Evolutionary conservation across 2,329 filamentous ascomycete genomes (phyloP), one percentile per base, ranked within the genome.

Genomic region (Huntiella moniliformis): DNA sequence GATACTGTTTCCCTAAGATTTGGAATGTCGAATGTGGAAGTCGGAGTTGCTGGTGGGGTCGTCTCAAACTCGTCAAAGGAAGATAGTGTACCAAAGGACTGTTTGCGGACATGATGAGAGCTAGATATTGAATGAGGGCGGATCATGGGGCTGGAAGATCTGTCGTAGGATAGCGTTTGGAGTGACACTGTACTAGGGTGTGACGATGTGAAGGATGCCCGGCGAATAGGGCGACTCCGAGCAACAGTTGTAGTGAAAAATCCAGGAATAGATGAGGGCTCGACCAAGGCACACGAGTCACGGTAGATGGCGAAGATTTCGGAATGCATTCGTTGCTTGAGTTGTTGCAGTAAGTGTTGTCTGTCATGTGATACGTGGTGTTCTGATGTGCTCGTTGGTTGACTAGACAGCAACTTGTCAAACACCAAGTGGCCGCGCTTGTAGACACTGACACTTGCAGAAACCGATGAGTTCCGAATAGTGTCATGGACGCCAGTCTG

Each of bases 371-470:
- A 28, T 41, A 35, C 15, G 35, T 31, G 54, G 10, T 57, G 55
- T 3, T 56, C 42, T 49, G 59, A 62, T 12, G 52, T 48, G 40
- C 61, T 61, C 39, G 53, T 55, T 16, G 52, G 55, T 56, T 34
- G 62, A 60, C 5, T 52, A 52, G n/a, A 65, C 65, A 71, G 56
- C 4, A 63, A 63, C 51, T 68, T 68, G 54, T 70, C 64, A n/a
- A 70, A 50, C 11, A 73, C 61, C 16, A 70, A 61, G 47, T 73
- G 70, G 0, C 70, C 70, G 38, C 69, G 63, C 53, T 73, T 73
- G 51, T 68, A 61, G 5, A 66, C 64, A 2, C 61, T 63, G 54
- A 73, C 57, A 16, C 63, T 66, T 43, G 71, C 59, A 4, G 64
- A 61, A 35, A 64, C 60, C 17, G 67, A 64, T 47, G 67, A 63